phyloP scores from a whole-genome alignment of 2,329 filamentous ascomycete species.

The Zalaria obscura region DNA sequence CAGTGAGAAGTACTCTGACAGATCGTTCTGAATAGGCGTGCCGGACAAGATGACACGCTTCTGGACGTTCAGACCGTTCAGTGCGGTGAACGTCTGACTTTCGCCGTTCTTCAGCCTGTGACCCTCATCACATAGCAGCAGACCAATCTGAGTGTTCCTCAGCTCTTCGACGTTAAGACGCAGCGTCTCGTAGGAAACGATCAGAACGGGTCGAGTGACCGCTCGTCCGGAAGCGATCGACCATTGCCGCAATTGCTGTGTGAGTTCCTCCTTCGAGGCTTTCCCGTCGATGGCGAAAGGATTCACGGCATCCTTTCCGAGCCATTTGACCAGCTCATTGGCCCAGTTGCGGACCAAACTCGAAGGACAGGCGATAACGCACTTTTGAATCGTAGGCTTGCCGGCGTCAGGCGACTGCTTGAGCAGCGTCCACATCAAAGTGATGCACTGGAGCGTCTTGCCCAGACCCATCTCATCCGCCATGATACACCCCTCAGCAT shows the following conservation, averaged over 20 bases:
- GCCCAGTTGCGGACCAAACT: slow-evolving; percentile 97
- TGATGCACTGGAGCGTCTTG: slow-evolving; percentile 94
- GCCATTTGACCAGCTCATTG: slow-evolving; percentile 92
- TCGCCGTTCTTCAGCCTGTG: slow-evolving; percentile 95
- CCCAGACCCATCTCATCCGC: slow-evolving; percentile 97
- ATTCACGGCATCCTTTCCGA: slow-evolving; percentile 77
- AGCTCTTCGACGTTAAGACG: slow-evolving; percentile 83
- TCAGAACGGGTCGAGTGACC: slow-evolving; percentile 83
- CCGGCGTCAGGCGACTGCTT: slow-evolving; percentile 96
- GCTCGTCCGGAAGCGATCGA: slow-evolving; percentile 80
- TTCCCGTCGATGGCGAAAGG: slow-evolving; percentile 97
- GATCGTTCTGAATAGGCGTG: slow-evolving; percentile 93
- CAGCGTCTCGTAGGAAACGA: slow-evolving; percentile 94
- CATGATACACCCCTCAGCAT: slow-evolving; percentile 97
- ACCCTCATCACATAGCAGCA: slow-evolving; percentile 91
- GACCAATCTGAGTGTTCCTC: slow-evolving; percentile 75
- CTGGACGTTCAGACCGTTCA: slow-evolving; percentile 82
- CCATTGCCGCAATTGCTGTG: slow-evolving; percentile 84
- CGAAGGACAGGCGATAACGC: slow-evolving; percentile 90
- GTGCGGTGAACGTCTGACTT: slow-evolving; percentile 81
- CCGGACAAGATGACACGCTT: slow-evolving; percentile 89
- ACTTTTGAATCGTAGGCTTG: slow-evolving; percentile 86
- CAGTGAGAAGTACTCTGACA: slow-evolving; percentile 94
- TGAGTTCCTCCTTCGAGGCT: slow-evolving; percentile 85
- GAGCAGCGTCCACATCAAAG: slow-evolving; percentile 88